These are phyloP conservation scores for Brassica cretica DNA, from an alignment of 345 rosid genomes.

Conservation along the genomic window DNA sequence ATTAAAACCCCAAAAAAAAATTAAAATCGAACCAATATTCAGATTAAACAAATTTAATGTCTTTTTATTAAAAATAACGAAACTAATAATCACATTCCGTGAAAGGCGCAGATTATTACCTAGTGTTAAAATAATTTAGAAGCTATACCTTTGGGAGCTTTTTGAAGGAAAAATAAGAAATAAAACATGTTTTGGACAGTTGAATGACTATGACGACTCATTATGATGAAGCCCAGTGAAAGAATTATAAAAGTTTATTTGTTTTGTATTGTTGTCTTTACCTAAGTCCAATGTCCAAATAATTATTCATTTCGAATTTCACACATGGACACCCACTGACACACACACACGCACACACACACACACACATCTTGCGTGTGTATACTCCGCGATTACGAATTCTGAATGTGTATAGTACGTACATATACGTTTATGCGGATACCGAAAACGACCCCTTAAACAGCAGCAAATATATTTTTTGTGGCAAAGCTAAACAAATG, in stretches of 20 bases:
- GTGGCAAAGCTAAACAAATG: too few relatives aligned
- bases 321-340: not conserved
- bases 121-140: too few relatives aligned
- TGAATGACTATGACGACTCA: slow-evolving; percentile 45
- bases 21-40: too few relatives aligned
- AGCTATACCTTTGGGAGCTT: slow-evolving; percentile 24
- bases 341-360: not conserved
- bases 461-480: too few relatives aligned
- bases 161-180: not conserved
- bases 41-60: too few relatives aligned
- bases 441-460: not conserved
- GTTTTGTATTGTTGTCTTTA: slow-evolving; percentile 41
- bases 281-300: slow-evolving; percentile 34
- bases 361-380: not conserved
- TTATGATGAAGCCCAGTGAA: slow-evolving; percentile 35
- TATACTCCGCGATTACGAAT: not conserved
- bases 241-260: slow-evolving; percentile 37
- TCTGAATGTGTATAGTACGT: not conserved
- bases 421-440: too few relatives aligned
- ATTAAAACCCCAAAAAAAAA: too few relatives aligned
- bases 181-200: slow-evolving; percentile 24
- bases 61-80: too few relatives aligned
- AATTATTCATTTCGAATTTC: slow-evolving; percentile 29
- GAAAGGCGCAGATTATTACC: too few relatives aligned
- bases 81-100: too few relatives aligned